phyloP scores from a whole-genome alignment of 2,329 filamentous ascomycete species.

The Phyllosticta ampelicida region DNA sequence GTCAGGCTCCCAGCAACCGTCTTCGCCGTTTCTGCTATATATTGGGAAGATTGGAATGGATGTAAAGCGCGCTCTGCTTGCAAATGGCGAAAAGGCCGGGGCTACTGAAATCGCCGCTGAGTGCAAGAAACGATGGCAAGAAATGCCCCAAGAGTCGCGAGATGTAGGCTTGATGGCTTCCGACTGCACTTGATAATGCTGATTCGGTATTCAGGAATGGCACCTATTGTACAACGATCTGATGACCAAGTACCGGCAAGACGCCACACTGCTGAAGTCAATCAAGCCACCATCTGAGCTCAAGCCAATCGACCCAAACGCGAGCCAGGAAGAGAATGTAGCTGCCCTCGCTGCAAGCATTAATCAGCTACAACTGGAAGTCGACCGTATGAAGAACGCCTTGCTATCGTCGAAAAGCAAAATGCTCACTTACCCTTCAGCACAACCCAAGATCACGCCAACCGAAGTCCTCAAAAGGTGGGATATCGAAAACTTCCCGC shows the following conservation, averaged over 20 bases:
- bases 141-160: constrained; percentile 28
- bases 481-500: constrained; percentile 1
- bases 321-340: constrained; percentile 29
- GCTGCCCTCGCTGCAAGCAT: constrained; percentile 30
- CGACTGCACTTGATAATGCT: constrained; percentile 13
- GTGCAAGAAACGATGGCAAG: constrained; percentile 29
- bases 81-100: constrained; percentile 27
- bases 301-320: constrained; percentile 27
- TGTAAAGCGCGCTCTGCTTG: constrained; percentile 26
- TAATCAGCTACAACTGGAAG: constrained; percentile 29
- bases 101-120: constrained; percentile 32
- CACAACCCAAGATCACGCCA: constrained; percentile 3
- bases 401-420: constrained; percentile 3
- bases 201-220: constrained; percentile 25
- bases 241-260: constrained; percentile 28
- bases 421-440: not conserved
- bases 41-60: constrained; percentile 30
- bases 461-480: constrained; percentile 4
- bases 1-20: constrained; percentile 20
- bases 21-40: constrained; percentile 30
- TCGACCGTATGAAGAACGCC: constrained; percentile 24
- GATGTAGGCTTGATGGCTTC: constrained; percentile 8
- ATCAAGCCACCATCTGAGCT: constrained; percentile 16
- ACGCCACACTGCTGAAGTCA: constrained; percentile 25
- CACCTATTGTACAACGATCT: constrained; percentile 30